Base-by-base conservation (phyloP, 805 yeast species). In the Jamesozyma spencerorum region DNA sequence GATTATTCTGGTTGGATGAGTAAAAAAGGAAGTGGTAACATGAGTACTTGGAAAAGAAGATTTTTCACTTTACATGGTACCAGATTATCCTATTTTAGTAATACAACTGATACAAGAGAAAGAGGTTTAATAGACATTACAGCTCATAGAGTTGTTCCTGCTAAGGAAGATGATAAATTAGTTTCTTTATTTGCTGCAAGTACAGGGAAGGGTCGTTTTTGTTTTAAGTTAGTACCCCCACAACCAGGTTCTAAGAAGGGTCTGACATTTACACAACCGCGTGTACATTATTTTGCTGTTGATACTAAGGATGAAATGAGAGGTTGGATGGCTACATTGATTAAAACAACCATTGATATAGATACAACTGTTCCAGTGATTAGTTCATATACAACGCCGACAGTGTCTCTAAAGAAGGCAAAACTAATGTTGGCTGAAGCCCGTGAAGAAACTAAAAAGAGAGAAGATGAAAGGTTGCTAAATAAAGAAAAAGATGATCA, bases 201-300 rank as follows among this genome's bases (percentile, higher is more conserved):
- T 26, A 82, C 95, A 3, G 96, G 97, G 7, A 81, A 84, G 34
- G 97, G 97, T n/a, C 72, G 94, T 31, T 85, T 77, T 57, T 86
- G 95, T 54, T 90, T 92, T 69, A 88, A 88, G 61, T 60, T 92
- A 11, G 77, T 88, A 3, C 99, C 99, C 8, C 99, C 99, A 0
- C 95, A 94, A 2, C 97, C 97, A 0, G 99, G 99, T 0, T 85
- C 90, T 39, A 80, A 81, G 49, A 90, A 88, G 64, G 97, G 97
- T 0, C 74, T 92, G 42, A 88, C 95, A 0, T 92, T 92, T 60
- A 92, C 99, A 0, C 95, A 88, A 48, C 98, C 95, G 22, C 85
- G 87, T 49, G 84, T 87, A 6, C 98, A 92, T 55, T 92, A 82
- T 61, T 92, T 92, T 71, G 97, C 97, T 0, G 96, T 90, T 34